A percentile compares a stretch with the other conserved stretches of the same genome.
These are phyloP conservation scores for Tetrapisispora namnaoensis DNA, from an alignment of 805 yeast species.

Conservation along the genomic window DNA sequence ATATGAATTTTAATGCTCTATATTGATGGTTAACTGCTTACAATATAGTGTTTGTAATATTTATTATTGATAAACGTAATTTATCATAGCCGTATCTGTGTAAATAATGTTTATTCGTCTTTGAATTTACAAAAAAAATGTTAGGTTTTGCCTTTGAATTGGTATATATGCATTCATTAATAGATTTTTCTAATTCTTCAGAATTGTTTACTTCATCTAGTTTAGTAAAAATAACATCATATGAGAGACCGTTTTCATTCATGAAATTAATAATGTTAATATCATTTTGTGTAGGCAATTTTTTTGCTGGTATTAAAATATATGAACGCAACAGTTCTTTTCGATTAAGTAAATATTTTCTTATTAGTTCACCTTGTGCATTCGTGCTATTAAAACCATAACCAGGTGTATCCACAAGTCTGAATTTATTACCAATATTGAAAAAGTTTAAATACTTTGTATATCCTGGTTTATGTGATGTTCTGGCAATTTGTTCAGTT, in stretches of 20 bases:
- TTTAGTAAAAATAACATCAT: constrained; percentile 70
- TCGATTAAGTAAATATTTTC: constrained; percentile 51
- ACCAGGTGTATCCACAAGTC: constrained; percentile 83
- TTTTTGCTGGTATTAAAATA: constrained; percentile 49
- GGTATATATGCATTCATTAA: constrained; percentile 32
- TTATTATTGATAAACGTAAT: constrained; percentile 39
- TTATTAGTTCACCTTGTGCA: constrained; percentile 60
- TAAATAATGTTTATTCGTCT: constrained; percentile 25
- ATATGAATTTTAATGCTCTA: neutral
- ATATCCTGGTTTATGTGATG: constrained; percentile 46
- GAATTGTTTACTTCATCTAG: constrained; percentile 45
- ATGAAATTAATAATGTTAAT: constrained; percentile 41
- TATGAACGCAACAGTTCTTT: constrained; percentile 47
- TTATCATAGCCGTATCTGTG: constrained; percentile 46
- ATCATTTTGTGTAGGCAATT: constrained; percentile 55
- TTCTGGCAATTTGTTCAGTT: constrained; percentile 38
- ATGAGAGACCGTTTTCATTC: constrained; percentile 47
- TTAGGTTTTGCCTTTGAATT: constrained; percentile 36
- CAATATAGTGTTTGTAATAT: neutral
- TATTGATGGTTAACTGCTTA: no score
- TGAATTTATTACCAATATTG: constrained; percentile 51
- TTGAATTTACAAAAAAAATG: constrained; percentile 44
- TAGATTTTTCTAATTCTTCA: constrained; percentile 31
- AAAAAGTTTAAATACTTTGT: constrained; percentile 60
- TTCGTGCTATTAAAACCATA: constrained; percentile 64